A percentile compares a stretch with the other conserved stretches of the same genome.
Evolutionary conservation across 257 asterid species (phyloP).

Genomic region (Verbascum thapsus): DNA sequence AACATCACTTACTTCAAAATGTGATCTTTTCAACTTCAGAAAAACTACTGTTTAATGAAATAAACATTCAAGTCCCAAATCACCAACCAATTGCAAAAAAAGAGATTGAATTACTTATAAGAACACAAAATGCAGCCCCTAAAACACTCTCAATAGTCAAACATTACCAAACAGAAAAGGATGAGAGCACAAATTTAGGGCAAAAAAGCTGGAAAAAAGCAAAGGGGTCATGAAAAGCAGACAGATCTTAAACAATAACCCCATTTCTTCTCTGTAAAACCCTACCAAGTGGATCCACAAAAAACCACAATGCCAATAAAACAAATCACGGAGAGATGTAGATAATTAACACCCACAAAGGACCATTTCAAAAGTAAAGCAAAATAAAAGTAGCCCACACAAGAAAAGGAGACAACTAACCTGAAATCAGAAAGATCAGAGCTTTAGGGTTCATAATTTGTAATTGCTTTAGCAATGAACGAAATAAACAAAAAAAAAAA

Average conservation of each 20-base stretch:
- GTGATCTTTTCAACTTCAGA: slow-evolving; percentile 28
- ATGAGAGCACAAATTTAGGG: slow-evolving; percentile 46
- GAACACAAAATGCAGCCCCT: slow-evolving; percentile 51
- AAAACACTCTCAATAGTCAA: slow-evolving; percentile 39
- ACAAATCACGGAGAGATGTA: slow-evolving; percentile 32
- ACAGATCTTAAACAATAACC: slow-evolving; percentile 79
- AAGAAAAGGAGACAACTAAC: slow-evolving; percentile 38
- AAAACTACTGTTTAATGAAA: no score
- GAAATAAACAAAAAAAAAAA: slow-evolving; percentile 26
- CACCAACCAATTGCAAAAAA: slow-evolving; percentile 30
- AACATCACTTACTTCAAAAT: slow-evolving; percentile 30
- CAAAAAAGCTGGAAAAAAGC: no score
- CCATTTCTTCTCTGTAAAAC: slow-evolving; percentile 54
- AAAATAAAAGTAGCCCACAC: slow-evolving; percentile 45
- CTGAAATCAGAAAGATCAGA: slow-evolving; percentile 63
- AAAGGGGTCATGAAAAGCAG: slow-evolving; percentile 55
- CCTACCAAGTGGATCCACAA: slow-evolving; percentile 41
- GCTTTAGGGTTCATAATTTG: slow-evolving; percentile 47
- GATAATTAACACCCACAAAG: slow-evolving; percentile 56
- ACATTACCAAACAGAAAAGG: slow-evolving; percentile 47
- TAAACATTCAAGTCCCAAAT: slow-evolving; percentile 28
- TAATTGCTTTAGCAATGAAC: slow-evolving; percentile 37
- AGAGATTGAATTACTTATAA: slow-evolving; percentile 23
- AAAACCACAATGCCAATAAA: slow-evolving; percentile 40
- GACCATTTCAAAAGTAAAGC: slow-evolving; percentile 57